Evolutionary conservation across 257 asterid genomes (phyloP).

Genomic region (Anisodus tanguticus): DNA sequence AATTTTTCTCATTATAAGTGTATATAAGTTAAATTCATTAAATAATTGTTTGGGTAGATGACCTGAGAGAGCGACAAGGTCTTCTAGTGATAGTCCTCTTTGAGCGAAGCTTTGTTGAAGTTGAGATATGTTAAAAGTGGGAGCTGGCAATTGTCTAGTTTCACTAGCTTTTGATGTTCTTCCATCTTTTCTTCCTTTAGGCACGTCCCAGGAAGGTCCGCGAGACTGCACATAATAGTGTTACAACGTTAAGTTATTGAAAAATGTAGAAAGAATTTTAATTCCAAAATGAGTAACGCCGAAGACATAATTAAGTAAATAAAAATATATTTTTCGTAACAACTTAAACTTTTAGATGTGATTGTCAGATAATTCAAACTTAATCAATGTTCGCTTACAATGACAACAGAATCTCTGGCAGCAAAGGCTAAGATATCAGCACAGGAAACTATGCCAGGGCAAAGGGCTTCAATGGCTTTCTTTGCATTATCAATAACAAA

Average conservation of each 20-base stretch:
- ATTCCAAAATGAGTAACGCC: too few species aligned
- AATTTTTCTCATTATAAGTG: neutral
- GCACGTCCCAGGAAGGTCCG: conserved; percentile 78
- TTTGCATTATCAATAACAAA: conserved; percentile 38
- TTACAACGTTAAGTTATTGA: neutral
- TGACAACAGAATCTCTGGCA: conserved; percentile 37
- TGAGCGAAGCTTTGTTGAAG: conserved; percentile 64
- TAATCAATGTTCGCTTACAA: conserved; percentile 19
- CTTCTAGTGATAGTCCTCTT: conserved; percentile 67
- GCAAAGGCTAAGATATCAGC: conserved; percentile 43
- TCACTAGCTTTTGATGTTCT: conserved; percentile 71
- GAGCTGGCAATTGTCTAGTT: conserved; percentile 66
- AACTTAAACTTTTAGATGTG: neutral
- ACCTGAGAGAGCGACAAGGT: conserved; percentile 80
- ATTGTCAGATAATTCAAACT: neutral
- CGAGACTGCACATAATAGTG: conserved; percentile 50
- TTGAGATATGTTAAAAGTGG: conserved; percentile 61
- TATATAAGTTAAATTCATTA: neutral
- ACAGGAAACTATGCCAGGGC: conserved; percentile 39
- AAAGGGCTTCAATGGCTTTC: conserved; percentile 37
- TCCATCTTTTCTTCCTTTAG: conserved; percentile 85
- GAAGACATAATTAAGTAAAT: too few species aligned
- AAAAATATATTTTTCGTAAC: too few species aligned
- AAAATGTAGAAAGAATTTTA: neutral
- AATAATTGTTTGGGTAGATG: neutral